Base-by-base conservation (phyloP, 2,329 filamentous ascomycete species). In the Penicillium freii region DNA sequence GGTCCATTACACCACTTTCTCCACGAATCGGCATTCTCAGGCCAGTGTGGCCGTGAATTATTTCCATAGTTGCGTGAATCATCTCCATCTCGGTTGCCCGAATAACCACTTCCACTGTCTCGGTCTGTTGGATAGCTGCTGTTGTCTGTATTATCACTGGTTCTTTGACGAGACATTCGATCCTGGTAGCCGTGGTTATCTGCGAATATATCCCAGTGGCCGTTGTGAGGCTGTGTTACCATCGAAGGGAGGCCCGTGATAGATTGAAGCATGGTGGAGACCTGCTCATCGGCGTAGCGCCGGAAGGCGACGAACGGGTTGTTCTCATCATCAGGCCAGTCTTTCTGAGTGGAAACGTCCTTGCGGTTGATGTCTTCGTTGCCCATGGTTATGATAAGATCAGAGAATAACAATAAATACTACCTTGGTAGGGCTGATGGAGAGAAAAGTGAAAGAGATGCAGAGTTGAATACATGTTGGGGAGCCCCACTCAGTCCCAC, bases 241-340 rank as follows among this genome's bases (percentile, higher is more conserved):
- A 69, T 68, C 4, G 76, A 73, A 19, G 80, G 73, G 42, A 81
- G 71, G 29, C 78, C 76, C 56, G 81, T 80, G 53, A 85, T 72
- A 19, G 78, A 78, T 60, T 81, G 80, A 54, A 86, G 71, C 51
- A 87, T 70, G 17, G 79, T 80, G 9, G 78, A 80, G 63, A 86
- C 78, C 56, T 83, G 81, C 46, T 81, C 79, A 64, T 87, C 84
- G 55, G 84, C 82, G 68, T 83, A 85, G 60, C 81, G 82, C 63
- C 84, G 84, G 73, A 87, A 86, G 31, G 80, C 76, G 55, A 84
- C 79, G 70, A 87, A 86, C 1, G 84, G 82, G 58, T 85, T 85
- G 31, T 42, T 62, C 58, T 77, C 71, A 57, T 75, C 69, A 51
- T 77, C 70, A 42, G 58, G 54, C 64, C 64, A 66, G 56, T 60